Evolutionary conservation across 371 early-diverging fungal genomes (phyloP).

Genomic region (Sporodiniella umbellata): DNA sequence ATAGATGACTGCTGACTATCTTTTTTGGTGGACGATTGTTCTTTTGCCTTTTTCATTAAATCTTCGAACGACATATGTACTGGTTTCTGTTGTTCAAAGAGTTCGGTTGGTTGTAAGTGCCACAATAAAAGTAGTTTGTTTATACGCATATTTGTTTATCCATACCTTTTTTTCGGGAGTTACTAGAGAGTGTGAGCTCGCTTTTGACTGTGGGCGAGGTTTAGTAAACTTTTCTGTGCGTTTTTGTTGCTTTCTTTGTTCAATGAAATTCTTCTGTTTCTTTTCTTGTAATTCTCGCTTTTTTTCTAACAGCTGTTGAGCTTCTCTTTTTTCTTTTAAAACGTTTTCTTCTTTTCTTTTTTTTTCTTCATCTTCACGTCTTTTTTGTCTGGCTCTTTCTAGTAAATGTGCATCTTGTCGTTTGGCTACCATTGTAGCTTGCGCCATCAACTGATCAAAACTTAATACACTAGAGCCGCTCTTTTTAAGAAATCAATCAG

Average conservation of each 20-base stretch:
- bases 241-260: slow-evolving; percentile 18
- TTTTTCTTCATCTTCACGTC: slow-evolving; percentile 29
- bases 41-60: slow-evolving; percentile 33
- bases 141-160: too few relatives aligned
- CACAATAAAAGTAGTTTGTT: too few relatives aligned
- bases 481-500: neutral
- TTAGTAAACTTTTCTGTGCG: slow-evolving; percentile 4
- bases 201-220: neutral
- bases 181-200: neutral
- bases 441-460: slow-evolving; percentile 38
- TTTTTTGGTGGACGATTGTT: slow-evolving; percentile 15
- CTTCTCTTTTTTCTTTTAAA: slow-evolving; percentile 27
- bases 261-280: slow-evolving; percentile 9
- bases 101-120: too few relatives aligned
- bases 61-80: slow-evolving; percentile 37
- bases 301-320: slow-evolving; percentile 13
- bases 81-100: slow-evolving; percentile 25
- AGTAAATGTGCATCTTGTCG: slow-evolving; percentile 31
- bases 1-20: slow-evolving; percentile 1
- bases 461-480: slow-evolving; percentile 12
- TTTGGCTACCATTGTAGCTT: slow-evolving; percentile 33
- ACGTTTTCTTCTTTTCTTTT: slow-evolving; percentile 26
- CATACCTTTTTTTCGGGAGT: slow-evolving; percentile 20
- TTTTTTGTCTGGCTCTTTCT: slow-evolving; percentile 27
- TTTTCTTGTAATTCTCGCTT: slow-evolving; percentile 22